A percentile compares a stretch with the other conserved stretches of the same genome.
phyloP scores from a whole-genome alignment of 768 basidiomycete genomes.

The Paxillus involutus region DNA sequence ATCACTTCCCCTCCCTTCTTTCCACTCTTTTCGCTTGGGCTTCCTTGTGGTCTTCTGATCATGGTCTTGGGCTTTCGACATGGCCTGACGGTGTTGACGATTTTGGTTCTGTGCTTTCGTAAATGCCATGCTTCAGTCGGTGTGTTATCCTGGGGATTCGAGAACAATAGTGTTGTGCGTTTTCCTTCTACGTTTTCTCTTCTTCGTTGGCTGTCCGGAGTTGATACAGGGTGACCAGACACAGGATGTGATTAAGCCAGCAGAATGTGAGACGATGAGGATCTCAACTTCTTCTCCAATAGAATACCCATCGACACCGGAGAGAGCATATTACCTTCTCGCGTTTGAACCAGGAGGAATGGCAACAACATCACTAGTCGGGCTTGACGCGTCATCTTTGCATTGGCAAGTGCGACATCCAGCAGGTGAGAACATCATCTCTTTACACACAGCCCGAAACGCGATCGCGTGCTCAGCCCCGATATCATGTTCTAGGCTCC shows the following conservation, averaged over 20 bases:
- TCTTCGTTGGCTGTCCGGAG: neutral
- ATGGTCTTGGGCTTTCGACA: slow-evolving; percentile 13
- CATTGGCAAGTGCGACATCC: slow-evolving; percentile 40
- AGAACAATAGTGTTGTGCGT: slow-evolving; percentile 6
- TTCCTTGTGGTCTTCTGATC: neutral
- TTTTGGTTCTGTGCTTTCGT: slow-evolving; percentile 1
- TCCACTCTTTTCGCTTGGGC: neutral
- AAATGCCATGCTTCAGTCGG: slow-evolving; percentile 4
- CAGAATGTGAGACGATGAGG: slow-evolving; percentile 16
- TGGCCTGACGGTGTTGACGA: neutral
- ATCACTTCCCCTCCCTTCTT: neutral
- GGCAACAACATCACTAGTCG: slow-evolving; percentile 36
- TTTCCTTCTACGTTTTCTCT: neutral
- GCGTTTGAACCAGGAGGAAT: slow-evolving; percentile 38
- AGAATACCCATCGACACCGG: slow-evolving; percentile 3
- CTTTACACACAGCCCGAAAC: neutral
- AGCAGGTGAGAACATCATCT: slow-evolving; percentile 33
- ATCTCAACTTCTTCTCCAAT: slow-evolving; percentile 2
- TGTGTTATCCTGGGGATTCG: slow-evolving; percentile 2
- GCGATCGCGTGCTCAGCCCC: neutral
- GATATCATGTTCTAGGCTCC: slow-evolving; percentile 32
- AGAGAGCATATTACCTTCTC: slow-evolving; percentile 40
- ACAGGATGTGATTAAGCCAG: neutral
- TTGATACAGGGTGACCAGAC: slow-evolving; percentile 3
- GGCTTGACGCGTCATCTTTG: slow-evolving; percentile 30